Conservation (phyloP, 108 stramenopile species). For the Cyclotella sp. region DNA sequence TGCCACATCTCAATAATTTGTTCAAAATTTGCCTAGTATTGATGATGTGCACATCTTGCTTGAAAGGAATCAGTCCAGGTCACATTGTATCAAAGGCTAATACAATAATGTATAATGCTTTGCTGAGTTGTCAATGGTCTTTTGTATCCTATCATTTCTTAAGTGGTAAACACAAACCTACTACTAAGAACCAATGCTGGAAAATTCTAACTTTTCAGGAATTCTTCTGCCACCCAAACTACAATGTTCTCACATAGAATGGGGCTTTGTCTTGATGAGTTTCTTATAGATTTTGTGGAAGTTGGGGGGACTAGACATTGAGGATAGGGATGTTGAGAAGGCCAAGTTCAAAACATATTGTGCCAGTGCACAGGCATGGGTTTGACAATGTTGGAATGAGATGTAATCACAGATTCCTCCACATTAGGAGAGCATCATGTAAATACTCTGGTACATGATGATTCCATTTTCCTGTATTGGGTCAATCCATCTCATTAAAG, state of each 20-base stretch:
- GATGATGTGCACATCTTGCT: constrained; percentile 76
- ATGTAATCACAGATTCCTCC: not conserved
- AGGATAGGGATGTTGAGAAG: constrained; percentile 29
- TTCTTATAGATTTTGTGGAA: constrained; percentile 57
- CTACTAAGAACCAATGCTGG: no score
- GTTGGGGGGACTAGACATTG: no score
- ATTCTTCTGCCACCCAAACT: not conserved
- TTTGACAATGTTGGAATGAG: constrained; percentile 9
- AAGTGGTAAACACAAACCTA: no score
- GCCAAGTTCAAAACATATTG: constrained; percentile 43
- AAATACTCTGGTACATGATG: constrained; percentile 24
- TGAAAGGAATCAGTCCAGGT: constrained; percentile 6
- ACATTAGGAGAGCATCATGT: not conserved
- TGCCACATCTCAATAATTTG: no score
- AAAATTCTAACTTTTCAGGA: no score
- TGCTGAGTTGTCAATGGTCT: no score
- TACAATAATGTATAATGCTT: not conserved
- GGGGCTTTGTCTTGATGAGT: constrained; percentile 44
- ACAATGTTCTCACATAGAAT: not conserved
- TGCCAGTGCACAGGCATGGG: not conserved
- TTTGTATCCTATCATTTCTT: not conserved
- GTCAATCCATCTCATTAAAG: constrained; percentile 72
- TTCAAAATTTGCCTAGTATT: constrained; percentile 63
- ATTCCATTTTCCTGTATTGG: constrained; percentile 63
- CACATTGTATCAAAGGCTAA: not conserved